phyloP scores from a whole-genome alignment of 345 rosid genomes.

The Cardamine resedifolia region DNA sequence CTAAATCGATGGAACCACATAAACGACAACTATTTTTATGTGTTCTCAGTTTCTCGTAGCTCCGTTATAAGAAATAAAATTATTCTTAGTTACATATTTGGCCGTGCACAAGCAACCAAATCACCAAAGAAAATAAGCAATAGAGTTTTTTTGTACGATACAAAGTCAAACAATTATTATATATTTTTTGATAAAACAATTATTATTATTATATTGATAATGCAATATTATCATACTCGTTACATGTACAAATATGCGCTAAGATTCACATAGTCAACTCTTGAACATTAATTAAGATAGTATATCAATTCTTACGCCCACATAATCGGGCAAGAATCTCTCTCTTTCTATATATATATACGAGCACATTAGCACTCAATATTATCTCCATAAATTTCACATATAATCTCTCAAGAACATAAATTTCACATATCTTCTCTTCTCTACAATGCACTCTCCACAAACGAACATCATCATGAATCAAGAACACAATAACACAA shows the following conservation, averaged over 20 bases:
- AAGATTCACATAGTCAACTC: conserved; percentile 33
- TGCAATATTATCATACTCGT: background rate
- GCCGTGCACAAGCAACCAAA: conserved; percentile 20
- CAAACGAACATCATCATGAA: conserved; percentile 35
- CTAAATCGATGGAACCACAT: background rate
- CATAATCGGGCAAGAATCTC: conserved; percentile 7
- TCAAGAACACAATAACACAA: conserved; percentile 1
- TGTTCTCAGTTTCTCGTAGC: background rate
- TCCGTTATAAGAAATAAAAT: background rate
- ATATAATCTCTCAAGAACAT: background rate
- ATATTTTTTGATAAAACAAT: too few relatives aligned
- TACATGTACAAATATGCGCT: conserved; percentile 22
- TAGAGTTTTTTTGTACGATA: background rate
- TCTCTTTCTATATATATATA: conserved; percentile 12
- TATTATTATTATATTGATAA: background rate
- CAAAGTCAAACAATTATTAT: conserved; percentile 26
- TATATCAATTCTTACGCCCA: conserved; percentile 22
- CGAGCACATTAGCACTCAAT: background rate
- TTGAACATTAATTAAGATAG: background rate
- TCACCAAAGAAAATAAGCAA: conserved; percentile 44
- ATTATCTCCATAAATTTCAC: conserved; percentile 15
- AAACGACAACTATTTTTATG: background rate
- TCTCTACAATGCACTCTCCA: background rate
- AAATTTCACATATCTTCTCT: conserved; percentile 4
- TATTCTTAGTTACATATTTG: background rate